A percentile compares a stretch with the other conserved stretches of the same genome.
These are phyloP conservation scores for Apiospora malaysiana DNA, from an alignment of 2,329 filamentous ascomycete species.

Conservation along the genomic window DNA sequence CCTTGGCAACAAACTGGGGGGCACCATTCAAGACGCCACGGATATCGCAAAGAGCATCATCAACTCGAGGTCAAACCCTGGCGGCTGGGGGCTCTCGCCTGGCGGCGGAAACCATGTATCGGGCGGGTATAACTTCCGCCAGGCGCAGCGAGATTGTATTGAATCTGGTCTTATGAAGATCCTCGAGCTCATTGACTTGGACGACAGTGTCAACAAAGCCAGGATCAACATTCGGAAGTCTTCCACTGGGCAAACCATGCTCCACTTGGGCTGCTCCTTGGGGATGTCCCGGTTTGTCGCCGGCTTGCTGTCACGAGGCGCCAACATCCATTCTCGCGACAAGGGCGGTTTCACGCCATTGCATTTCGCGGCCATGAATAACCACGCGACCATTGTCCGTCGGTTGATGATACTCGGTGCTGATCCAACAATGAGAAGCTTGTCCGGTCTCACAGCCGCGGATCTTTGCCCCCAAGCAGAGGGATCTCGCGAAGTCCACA, in stretches of 20 bases:
- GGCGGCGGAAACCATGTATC: slow-evolving; percentile 52
- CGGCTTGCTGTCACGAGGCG: slow-evolving; percentile 77
- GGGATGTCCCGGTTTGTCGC: slow-evolving; percentile 79
- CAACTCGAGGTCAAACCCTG: slow-evolving; percentile 54
- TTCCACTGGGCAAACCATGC: slow-evolving; percentile 75
- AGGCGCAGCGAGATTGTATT: slow-evolving; percentile 46
- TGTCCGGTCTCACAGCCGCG: slow-evolving; percentile 72
- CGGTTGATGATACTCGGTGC: slow-evolving; percentile 76
- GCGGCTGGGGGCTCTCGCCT: slow-evolving; percentile 43
- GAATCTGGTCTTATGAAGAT: slow-evolving; percentile 74
- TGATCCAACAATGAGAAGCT: slow-evolving; percentile 71
- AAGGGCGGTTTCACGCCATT: slow-evolving; percentile 82
- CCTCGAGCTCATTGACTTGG: slow-evolving; percentile 79
- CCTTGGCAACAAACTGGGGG: slow-evolving; percentile 68
- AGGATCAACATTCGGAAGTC: slow-evolving; percentile 68
- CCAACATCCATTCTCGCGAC: slow-evolving; percentile 76
- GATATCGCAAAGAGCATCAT: slow-evolving; percentile 68
- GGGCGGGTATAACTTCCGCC: slow-evolving; percentile 47
- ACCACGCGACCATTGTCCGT: slow-evolving; percentile 76
- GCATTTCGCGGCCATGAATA: slow-evolving; percentile 80
- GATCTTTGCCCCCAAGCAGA: slow-evolving; percentile 63
- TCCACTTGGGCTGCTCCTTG: slow-evolving; percentile 78
- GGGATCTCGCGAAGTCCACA: slow-evolving; percentile 65
- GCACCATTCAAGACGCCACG: slow-evolving; percentile 64
- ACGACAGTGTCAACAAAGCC: slow-evolving; percentile 72